A percentile compares a stretch with the other conserved stretches of the same genome.
Conservation (phyloP, 306 rosid genomes). For the Quercus rubra region DNA sequence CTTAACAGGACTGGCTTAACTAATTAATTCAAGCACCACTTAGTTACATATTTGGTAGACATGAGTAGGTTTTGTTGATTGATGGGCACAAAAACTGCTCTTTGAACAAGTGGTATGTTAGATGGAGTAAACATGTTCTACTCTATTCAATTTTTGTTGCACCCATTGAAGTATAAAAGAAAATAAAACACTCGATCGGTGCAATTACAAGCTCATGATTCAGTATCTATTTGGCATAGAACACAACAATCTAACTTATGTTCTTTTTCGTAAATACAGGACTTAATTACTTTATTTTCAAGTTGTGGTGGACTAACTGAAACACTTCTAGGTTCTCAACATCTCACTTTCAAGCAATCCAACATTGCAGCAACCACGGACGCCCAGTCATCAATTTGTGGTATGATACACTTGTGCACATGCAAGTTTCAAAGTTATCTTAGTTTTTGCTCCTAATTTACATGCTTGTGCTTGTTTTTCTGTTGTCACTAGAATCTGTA, state of each 20-base stretch:
- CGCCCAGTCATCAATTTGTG: constrained; percentile 75
- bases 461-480: neutral
- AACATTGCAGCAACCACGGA: constrained; percentile 59
- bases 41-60: too few relatives aligned
- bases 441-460: neutral
- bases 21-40: too few relatives aligned
- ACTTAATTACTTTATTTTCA: constrained; percentile 38
- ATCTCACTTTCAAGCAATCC: constrained; percentile 50
- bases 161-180: too few relatives aligned
- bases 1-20: too few relatives aligned
- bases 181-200: too few relatives aligned
- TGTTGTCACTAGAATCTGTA: constrained; percentile 22
- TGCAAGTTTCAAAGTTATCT: neutral
- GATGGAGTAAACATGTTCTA: too few relatives aligned
- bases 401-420: constrained; percentile 17
- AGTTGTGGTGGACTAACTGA: constrained; percentile 41
- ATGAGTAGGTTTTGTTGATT: too few relatives aligned
- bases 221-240: neutral
- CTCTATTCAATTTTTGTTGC: too few relatives aligned
- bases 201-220: neutral
- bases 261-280: constrained; percentile 46
- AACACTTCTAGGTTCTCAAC: constrained; percentile 33
- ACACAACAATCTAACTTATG: neutral
- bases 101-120: too few relatives aligned
- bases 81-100: too few relatives aligned